Percentiles rank a stretch among this genome's conserved stretches.
These are phyloP conservation scores for Monosporozyma yasuniensis DNA, from an alignment of 805 yeast genomes.

Conservation along the genomic window DNA sequence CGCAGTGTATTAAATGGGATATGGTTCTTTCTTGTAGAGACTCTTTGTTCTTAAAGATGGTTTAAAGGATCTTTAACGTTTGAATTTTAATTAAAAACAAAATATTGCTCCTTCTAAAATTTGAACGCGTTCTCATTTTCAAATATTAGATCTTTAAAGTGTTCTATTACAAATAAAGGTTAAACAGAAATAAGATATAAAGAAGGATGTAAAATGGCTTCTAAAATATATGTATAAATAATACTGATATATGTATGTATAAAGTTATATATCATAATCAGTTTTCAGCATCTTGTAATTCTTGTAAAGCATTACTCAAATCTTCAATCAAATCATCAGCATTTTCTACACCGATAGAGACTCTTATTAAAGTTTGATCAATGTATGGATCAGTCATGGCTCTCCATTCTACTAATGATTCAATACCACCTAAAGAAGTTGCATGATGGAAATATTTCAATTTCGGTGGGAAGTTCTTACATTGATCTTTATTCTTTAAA, in stretches of 20 bases:
- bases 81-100: neutral
- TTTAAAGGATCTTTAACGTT: neutral
- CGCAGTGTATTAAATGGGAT: neutral
- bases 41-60: neutral
- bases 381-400: constrained; percentile 57
- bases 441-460: constrained; percentile 77
- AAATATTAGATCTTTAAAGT: neutral
- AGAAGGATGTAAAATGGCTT: neutral
- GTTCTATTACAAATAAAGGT: neutral
- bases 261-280: neutral
- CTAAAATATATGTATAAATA: neutral
- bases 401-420: constrained; percentile 87
- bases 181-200: neutral
- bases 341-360: constrained; percentile 76
- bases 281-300: constrained; percentile 7
- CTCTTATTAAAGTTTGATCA: constrained; percentile 50
- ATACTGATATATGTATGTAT: neutral
- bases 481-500: constrained; percentile 42
- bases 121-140: neutral
- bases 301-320: constrained; percentile 47
- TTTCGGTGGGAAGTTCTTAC: constrained; percentile 54
- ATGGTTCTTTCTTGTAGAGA: neutral
- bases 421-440: constrained; percentile 88
- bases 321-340: constrained; percentile 70
- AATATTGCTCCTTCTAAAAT: constrained; percentile 1